phyloP scores from a whole-genome alignment of 2,329 filamentous ascomycete species.

The Talaromyces sp. region DNA sequence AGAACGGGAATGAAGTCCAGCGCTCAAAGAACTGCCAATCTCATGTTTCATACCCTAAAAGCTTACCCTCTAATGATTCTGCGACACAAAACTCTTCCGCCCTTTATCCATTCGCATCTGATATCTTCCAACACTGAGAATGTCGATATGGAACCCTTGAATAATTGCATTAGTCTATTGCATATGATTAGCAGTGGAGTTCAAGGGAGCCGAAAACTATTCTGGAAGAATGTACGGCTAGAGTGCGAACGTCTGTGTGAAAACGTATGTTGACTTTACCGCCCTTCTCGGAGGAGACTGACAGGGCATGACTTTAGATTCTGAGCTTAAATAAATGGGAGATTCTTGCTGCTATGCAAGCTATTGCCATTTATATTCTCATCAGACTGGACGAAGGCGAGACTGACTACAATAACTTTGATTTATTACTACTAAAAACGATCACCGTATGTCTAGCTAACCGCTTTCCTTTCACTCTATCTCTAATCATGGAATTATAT shows the following conservation, averaged over 20 bases:
- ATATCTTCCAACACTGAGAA: conserved; percentile 15
- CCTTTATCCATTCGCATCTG: conserved; percentile 39
- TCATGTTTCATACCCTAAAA: conserved; percentile 39
- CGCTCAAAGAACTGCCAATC: conserved; percentile 29
- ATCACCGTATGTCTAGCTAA: conserved; percentile 26
- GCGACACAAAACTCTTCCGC: conserved; percentile 34
- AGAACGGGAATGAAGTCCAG: conserved; percentile 22
- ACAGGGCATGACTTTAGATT: conserved; percentile 18
- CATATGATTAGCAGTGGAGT: conserved; percentile 34
- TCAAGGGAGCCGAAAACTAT: conserved; percentile 35
- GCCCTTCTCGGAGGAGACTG: neutral
- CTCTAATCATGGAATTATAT: neutral
- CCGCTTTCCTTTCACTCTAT: neutral
- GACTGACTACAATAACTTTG: conserved; percentile 40
- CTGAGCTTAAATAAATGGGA: conserved; percentile 31
- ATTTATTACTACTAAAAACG: conserved; percentile 32
- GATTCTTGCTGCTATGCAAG: conserved; percentile 41
- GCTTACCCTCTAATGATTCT: conserved; percentile 41
- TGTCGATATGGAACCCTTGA: conserved; percentile 32
- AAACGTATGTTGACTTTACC: conserved; percentile 26
- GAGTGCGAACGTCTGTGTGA: conserved; percentile 39
- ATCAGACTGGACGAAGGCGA: conserved; percentile 42
- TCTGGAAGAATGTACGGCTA: conserved; percentile 42
- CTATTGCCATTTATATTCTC: conserved; percentile 42
- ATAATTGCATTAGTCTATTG: conserved; percentile 40